Base-by-base conservation (phyloP, 208 protist genomes). In the Leishmania tropica region DNA sequence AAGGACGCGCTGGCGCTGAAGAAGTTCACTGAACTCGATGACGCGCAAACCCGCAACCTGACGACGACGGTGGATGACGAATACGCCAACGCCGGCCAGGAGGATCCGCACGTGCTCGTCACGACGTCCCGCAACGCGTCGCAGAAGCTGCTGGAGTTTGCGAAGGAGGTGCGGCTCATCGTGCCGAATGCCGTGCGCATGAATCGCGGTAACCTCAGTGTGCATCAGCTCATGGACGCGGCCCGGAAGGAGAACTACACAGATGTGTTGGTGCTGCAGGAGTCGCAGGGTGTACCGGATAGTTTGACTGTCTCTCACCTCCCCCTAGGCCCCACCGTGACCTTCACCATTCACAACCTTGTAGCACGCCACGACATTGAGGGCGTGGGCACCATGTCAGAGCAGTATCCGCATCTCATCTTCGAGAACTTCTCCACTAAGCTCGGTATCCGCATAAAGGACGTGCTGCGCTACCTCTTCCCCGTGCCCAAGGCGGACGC, bases 231-330 rank as follows among this genome's bases (percentile, higher is more conserved):
- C 28, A 98, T 99, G 74, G 94, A 99, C 5, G 94, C 97, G 3
- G 98, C 97, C 68, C 92, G 98, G 31, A 92, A 93, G 78, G 91
- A 95, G 68, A 94, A 97, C 77, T 98, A 99, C 75, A 99, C 98
- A 11, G 99, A 99, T 90, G 88, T 99, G 3, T 85, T 99, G 37
- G 94, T 99, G 56, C 83, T 99, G 62, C 99, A 99, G 89, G 99
- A 99, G 91, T 96, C 96, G 31, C 93, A 99, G 72, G 99, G 99
- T 60, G 97, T 99, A 51, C 99, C 99, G 5, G 98, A 99, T 87
- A 98, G 97, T 35, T 60, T 99, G 19, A 98, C 99, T 48, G 87
- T 99, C 19, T 99, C 92, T 31, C 99, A 99, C 86, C 85, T 99
- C 35, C 99, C 99, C 10, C 94, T 99, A 68, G 99, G 99, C 7